Conservation (phyloP, 2,329 filamentous ascomycete genomes). For the Escovopsis weberi region DNA sequence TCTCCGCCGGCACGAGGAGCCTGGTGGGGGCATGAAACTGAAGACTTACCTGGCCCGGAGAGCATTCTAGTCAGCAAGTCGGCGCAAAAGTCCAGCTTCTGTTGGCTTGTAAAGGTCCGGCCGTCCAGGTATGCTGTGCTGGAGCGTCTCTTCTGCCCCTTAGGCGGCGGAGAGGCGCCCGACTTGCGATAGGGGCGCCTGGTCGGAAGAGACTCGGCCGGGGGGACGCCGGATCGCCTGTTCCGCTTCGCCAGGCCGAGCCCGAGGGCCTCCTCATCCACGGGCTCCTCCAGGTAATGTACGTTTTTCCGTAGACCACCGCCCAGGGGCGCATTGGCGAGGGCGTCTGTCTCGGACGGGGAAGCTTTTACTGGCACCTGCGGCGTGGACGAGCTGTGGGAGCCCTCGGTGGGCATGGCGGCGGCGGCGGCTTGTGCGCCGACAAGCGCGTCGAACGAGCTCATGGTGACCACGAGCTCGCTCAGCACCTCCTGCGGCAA, state of each 20-base stretch:
- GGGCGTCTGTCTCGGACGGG: background rate
- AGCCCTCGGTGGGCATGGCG: conserved; percentile 6
- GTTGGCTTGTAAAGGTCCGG: conserved; percentile 19
- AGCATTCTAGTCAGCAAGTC: conserved; percentile 46
- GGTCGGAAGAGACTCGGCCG: background rate
- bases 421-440: conserved; percentile 20
- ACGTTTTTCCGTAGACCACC: conserved; percentile 28
- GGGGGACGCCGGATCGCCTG: conserved; percentile 20
- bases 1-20: background rate
- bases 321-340: background rate
- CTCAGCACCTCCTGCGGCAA: conserved; percentile 48
- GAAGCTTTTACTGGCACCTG: conserved; percentile 1
- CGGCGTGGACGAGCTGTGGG: conserved; percentile 6
- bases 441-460: conserved; percentile 31
- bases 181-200: conserved; percentile 11
- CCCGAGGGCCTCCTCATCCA: conserved; percentile 22
- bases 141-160: conserved; percentile 21
- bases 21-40: background rate
- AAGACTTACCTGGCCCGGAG: conserved; percentile 39
- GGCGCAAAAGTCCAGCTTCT: conserved; percentile 43
- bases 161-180: conserved; percentile 16
- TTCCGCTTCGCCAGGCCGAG: conserved; percentile 22
- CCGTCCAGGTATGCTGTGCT: conserved; percentile 18
- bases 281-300: conserved; percentile 31
- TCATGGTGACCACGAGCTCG: conserved; percentile 49